Evolutionary conservation across 306 rosid species (phyloP).

Genomic region (Acmispon strigosus): DNA sequence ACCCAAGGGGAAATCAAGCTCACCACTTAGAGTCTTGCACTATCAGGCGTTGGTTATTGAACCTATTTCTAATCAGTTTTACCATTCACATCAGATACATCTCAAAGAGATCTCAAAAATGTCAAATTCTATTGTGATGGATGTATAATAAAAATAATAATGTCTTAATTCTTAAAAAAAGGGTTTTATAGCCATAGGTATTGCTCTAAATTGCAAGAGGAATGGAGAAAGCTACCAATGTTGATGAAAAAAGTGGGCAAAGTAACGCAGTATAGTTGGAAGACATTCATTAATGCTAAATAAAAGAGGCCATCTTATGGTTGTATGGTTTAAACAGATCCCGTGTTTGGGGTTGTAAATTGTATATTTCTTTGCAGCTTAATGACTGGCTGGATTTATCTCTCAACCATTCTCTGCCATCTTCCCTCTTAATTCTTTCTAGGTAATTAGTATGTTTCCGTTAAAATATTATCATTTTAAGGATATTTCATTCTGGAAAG

Average conservation of each 20-base stretch:
- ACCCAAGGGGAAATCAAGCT: no score
- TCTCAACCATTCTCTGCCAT: conserved; percentile 75
- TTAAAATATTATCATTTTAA: neutral
- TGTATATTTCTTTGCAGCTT: conserved; percentile 43
- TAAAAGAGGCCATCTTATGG: neutral
- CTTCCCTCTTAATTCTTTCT: conserved; percentile 83
- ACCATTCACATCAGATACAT: neutral
- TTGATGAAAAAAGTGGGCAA: neutral
- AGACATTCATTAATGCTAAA: neutral
- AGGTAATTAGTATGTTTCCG: conserved; percentile 42
- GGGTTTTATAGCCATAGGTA: neutral
- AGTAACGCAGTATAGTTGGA: neutral
- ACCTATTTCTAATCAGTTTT: neutral
- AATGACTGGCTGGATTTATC: conserved; percentile 88
- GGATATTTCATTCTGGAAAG: neutral
- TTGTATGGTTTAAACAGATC: neutral
- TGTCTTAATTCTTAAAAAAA: neutral
- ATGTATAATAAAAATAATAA: neutral
- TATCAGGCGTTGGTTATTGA: neutral
- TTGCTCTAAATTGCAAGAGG: neutral
- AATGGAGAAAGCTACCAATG: neutral
- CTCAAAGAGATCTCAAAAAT: neutral
- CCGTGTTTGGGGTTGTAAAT: neutral
- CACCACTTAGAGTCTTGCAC: no score
- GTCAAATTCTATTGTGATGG: neutral